A percentile compares a stretch with the other conserved stretches of the same genome.
phyloP scores from a whole-genome alignment of 1,284 basidiomycete species.

The Austroboletus rostrupii region DNA sequence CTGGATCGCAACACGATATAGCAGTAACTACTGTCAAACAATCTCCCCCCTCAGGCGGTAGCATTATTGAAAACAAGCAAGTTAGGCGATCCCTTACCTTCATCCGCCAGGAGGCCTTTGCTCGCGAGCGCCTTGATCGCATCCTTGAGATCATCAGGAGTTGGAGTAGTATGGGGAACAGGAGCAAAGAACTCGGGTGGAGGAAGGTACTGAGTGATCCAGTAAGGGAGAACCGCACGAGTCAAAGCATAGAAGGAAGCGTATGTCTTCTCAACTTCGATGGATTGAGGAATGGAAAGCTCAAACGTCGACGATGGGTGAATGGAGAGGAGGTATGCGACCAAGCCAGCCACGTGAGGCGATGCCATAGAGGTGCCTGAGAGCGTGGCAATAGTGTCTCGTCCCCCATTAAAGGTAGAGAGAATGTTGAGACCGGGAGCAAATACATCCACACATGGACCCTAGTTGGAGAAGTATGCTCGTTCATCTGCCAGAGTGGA shows the following conservation, averaged over 20 bases:
- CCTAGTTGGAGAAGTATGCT: conserved; percentile 86
- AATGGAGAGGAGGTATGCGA: conserved; percentile 83
- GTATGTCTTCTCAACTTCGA: conserved; percentile 26
- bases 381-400: conserved; percentile 60
- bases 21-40: conserved; percentile 2
- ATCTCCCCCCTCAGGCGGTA: conserved; percentile 34
- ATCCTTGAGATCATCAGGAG: conserved; percentile 71
- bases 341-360: conserved; percentile 67
- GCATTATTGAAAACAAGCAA: conserved; percentile 81
- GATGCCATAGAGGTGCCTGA: conserved; percentile 74
- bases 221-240: conserved; percentile 55
- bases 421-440: conserved; percentile 81
- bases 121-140: conserved; percentile 65
- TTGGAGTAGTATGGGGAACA: conserved; percentile 43
- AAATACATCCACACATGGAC: conserved; percentile 79
- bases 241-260: conserved; percentile 49
- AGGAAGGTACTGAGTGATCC: conserved; percentile 59
- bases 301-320: conserved; percentile 64
- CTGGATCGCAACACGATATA: conserved; percentile 1
- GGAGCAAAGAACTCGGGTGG: conserved; percentile 47
- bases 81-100: conserved; percentile 63
- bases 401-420: conserved; percentile 69
- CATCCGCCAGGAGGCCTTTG: conserved; percentile 44
- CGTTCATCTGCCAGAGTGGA: conserved; percentile 78
- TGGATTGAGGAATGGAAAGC: conserved; percentile 37